Base-by-base conservation (phyloP, 129 eudicot genomes). In the Chrysanthemum makinoi region DNA sequence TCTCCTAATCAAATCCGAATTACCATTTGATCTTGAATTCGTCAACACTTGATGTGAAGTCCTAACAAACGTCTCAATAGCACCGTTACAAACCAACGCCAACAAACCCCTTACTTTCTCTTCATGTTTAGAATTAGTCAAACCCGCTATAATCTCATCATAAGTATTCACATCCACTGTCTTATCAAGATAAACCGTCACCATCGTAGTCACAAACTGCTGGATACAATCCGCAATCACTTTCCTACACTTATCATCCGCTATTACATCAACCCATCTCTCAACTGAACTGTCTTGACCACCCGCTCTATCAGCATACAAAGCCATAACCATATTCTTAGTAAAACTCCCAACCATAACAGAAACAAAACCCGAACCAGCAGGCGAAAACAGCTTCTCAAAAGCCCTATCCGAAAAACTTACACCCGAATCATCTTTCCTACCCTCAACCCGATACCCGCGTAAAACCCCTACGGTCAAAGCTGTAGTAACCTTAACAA, bases 41-140 rank as follows among this genome's bases (percentile, higher is more conserved):
- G 89, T 81, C 76, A 87, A 72, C 16, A 87, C 85, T 66, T 84
- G 87, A 22, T 90, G 85, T 65, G 97, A 84, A 24, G 97, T 90
- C 79, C 65, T 80, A 24, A 90, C 84, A 35, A 82, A 68, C 7
- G 97, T 90, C 69, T 88, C 97, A 0, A 90, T 72, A 2, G 99
- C 93, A 19, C 88, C 86, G 69, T 81, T 90, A 62, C 91, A 82
- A 2, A 95, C 62, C n/a, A 79, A 58, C 1, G 76, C 80, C 58
- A 90, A 26, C 78, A 90, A 66, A 20, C 81, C 90, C 57, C 79
- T 83, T 2, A 80, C 86, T 73, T 78, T 63, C 13, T 58, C 79
- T 69, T 90, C 97, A 54, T 95, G 96, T 73, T 88, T 83, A 7
- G 99, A 96, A 73, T 88, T 84, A 16, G 96, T 87, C 77, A 95